Percentiles rank a stretch among this genome's conserved stretches.
Conservation (phyloP, 2,329 filamentous ascomycete species). For the Myriosclerotinia duriaeana region DNA sequence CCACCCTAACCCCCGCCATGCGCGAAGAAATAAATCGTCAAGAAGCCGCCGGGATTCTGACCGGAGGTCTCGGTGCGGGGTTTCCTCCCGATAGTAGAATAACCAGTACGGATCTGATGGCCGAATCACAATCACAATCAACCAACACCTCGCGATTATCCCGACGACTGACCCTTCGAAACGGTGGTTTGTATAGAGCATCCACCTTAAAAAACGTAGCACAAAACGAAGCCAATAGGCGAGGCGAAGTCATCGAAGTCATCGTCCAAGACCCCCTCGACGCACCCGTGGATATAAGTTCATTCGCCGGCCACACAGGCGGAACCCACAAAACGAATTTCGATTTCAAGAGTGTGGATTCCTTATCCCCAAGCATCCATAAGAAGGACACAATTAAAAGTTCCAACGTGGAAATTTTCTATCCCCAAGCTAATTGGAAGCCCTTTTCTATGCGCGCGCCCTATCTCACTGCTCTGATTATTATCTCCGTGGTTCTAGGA, state of each 20-base stretch:
- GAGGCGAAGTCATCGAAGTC: slow-evolving; percentile 60
- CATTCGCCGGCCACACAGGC: slow-evolving; percentile 31
- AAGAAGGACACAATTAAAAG: slow-evolving; percentile 35
- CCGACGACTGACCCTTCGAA: slow-evolving; percentile 32
- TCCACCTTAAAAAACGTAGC: slow-evolving; percentile 52
- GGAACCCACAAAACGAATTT: slow-evolving; percentile 22
- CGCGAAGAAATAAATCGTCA: slow-evolving; percentile 34
- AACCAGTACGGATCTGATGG: slow-evolving; percentile 52
- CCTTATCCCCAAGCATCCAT: slow-evolving; percentile 26
- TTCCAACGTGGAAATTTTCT: slow-evolving; percentile 53
- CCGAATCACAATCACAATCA: slow-evolving; percentile 28
- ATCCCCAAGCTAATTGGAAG: slow-evolving; percentile 65
- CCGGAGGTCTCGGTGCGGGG: slow-evolving; percentile 58
- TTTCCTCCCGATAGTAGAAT: slow-evolving; percentile 51
- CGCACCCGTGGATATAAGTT: slow-evolving; percentile 35
- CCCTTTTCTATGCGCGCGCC: slow-evolving; percentile 64
- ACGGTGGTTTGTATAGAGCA: slow-evolving; percentile 35
- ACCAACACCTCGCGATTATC: slow-evolving; percentile 25
- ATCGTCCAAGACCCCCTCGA: slow-evolving; percentile 45
- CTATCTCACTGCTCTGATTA: slow-evolving; percentile 55
- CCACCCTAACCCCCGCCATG: slow-evolving; percentile 26
- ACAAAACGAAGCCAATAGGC: slow-evolving; percentile 59
- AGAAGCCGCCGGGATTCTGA: slow-evolving; percentile 56
- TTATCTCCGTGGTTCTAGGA: slow-evolving; percentile 54
- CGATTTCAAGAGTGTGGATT: slow-evolving; percentile 30